Percentiles rank a stretch among this genome's conserved stretches.
Evolutionary conservation across 345 rosid genomes (phyloP).

Genomic region (Citrus hindsii): DNA sequence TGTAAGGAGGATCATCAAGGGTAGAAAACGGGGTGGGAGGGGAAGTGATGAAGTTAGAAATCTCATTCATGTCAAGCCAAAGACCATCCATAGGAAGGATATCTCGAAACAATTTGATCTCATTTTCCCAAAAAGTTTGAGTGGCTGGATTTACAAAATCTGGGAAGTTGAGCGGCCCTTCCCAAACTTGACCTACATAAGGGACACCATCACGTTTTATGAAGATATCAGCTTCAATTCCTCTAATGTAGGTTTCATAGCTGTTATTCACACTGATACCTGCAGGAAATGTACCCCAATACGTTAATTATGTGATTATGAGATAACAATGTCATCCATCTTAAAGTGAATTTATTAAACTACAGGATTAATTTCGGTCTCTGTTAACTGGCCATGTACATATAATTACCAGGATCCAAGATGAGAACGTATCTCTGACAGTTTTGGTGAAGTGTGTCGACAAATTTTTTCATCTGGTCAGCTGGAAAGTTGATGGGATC

Average conservation of each 20-base stretch:
- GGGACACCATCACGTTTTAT: background rate
- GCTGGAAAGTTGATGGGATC: background rate
- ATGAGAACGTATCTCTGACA: background rate
- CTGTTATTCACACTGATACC: background rate
- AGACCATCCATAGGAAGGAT: background rate
- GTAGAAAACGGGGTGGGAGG: background rate
- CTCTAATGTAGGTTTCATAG: background rate
- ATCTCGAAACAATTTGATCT: background rate
- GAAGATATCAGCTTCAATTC: background rate
- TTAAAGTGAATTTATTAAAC: too few species aligned
- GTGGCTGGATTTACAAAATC: background rate
- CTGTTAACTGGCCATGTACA: too few species aligned
- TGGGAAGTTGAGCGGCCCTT: background rate
- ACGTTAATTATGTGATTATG: background rate
- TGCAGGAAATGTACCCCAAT: background rate
- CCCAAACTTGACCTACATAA: background rate
- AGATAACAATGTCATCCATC: too few species aligned
- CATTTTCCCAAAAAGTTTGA: background rate
- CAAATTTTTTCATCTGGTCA: background rate
- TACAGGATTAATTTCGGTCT: too few species aligned
- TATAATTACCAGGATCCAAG: conserved; percentile 1
- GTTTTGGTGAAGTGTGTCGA: background rate
- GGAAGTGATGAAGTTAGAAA: background rate
- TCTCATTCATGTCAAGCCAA: conserved; percentile 1
- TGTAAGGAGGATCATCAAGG: conserved; percentile 5